Evolutionary conservation across 176 grass and related monocot species (phyloP).

Genomic region (Coix lacrymajobi): DNA sequence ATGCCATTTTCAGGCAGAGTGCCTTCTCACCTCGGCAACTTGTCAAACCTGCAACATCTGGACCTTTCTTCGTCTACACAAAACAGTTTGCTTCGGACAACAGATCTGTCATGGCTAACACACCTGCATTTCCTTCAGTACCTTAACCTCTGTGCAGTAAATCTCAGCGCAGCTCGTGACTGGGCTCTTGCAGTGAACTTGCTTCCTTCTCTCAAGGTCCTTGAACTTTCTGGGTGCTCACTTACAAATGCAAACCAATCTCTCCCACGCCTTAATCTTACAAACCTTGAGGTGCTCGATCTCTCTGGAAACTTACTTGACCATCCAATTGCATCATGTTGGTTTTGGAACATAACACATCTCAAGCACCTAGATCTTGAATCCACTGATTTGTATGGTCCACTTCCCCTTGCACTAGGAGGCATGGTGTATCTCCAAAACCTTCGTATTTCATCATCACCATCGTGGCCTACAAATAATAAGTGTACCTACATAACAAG

Average conservation of each 20-base stretch:
- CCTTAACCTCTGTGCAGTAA: not conserved
- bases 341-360: conserved; percentile 28
- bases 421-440: not conserved
- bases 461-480: too few species aligned
- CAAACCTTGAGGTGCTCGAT: not conserved
- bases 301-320: not conserved
- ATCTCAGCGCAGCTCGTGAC: not conserved
- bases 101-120: not conserved
- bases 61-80: not conserved
- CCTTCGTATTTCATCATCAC: not conserved
- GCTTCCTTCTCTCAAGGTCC: not conserved
- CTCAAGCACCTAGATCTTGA: not conserved
- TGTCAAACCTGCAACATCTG: too few species aligned
- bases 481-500: too few species aligned
- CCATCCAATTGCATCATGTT: not conserved
- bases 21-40: too few species aligned
- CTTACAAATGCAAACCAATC: not conserved
- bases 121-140: not conserved
- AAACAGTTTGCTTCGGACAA: too few species aligned
- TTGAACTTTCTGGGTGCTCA: not conserved
- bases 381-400: not conserved
- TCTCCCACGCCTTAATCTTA: too few species aligned
- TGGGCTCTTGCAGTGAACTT: not conserved
- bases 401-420: not conserved
- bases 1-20: too few species aligned